Percentiles rank a stretch among this genome's conserved stretches.
Evolutionary conservation across 2,329 filamentous ascomycete species (phyloP).

Genomic region (Pestalotiopsis sp.): DNA sequence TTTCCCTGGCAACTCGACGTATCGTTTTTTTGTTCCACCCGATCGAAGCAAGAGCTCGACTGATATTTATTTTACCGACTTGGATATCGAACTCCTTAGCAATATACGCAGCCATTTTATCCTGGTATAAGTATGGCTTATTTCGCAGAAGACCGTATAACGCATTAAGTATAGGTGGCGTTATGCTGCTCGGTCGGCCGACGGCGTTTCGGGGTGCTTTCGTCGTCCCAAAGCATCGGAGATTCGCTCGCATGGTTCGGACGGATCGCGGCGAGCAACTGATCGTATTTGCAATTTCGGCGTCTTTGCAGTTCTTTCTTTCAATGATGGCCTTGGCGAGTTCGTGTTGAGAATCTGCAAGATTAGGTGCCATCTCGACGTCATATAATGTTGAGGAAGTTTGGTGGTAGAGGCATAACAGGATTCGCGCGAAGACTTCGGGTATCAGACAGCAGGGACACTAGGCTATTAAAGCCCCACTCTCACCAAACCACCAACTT

Average conservation of each 20-base stretch:
- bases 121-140: neutral
- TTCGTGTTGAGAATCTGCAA: neutral
- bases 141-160: neutral
- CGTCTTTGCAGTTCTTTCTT: neutral
- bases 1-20: no score
- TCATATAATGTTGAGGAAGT: no score
- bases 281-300: neutral
- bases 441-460: no score
- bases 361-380: slow-evolving; percentile 5
- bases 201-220: slow-evolving; percentile 10
- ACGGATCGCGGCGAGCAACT: slow-evolving; percentile 7
- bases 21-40: neutral
- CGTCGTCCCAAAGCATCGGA: slow-evolving; percentile 9
- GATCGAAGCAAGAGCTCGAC: slow-evolving; percentile 4
- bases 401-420: no score
- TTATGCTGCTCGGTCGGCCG: neutral
- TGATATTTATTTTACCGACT: neutral
- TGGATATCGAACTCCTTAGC: slow-evolving; percentile 4
- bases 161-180: slow-evolving; percentile 4
- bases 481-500: no score
- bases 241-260: slow-evolving; percentile 7
- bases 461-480: no score
- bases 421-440: no score
- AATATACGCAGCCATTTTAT: slow-evolving; percentile 5
- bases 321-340: slow-evolving; percentile 1